These are phyloP conservation scores for Penicillium sp. DNA, from an alignment of 2,329 filamentous ascomycete species.

Conservation along the genomic window DNA sequence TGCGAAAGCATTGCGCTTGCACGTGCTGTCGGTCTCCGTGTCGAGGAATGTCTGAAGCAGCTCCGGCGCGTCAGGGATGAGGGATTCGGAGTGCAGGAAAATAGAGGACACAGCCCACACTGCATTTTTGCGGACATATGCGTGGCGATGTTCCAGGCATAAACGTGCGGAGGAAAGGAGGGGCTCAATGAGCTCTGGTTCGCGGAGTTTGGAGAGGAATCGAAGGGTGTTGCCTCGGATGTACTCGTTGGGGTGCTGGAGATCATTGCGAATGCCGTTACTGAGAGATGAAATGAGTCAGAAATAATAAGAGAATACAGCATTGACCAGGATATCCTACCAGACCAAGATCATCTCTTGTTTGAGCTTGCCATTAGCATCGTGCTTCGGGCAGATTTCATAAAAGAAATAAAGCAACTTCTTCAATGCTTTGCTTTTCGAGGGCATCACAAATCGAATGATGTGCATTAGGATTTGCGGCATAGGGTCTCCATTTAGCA, in stretches of 20 bases:
- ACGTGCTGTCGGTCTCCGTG: constrained; percentile 87
- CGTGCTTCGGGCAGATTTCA: constrained; percentile 96
- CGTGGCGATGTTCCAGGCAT: constrained; percentile 93
- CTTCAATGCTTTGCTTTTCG: constrained; percentile 93
- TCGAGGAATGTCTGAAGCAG: constrained; percentile 87
- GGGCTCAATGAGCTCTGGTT: constrained; percentile 93
- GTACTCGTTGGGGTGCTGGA: constrained; percentile 98
- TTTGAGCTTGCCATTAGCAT: constrained; percentile 89
- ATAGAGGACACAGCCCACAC: constrained; percentile 94
- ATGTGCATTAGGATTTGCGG: constrained; percentile 97
- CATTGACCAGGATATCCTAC: constrained; percentile 52
- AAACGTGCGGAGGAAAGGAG: constrained; percentile 86
- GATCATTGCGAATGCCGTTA: constrained; percentile 95
- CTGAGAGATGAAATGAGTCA: constrained; percentile 49
- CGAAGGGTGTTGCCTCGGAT: constrained; percentile 96
- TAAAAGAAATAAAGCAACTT: constrained; percentile 99
- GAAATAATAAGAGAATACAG: background rate
- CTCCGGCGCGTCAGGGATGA: constrained; percentile 94
- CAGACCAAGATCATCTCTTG: constrained; percentile 99
- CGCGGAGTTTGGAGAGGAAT: constrained; percentile 93
- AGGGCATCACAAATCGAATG: constrained; percentile 99
- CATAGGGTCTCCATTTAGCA: constrained; percentile 98
- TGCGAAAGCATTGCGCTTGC: constrained; percentile 96
- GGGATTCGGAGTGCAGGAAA: constrained; percentile 80
- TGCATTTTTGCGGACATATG: constrained; percentile 97